Base-by-base conservation (phyloP, 805 yeast genomes). In the Candida railenensis region DNA sequence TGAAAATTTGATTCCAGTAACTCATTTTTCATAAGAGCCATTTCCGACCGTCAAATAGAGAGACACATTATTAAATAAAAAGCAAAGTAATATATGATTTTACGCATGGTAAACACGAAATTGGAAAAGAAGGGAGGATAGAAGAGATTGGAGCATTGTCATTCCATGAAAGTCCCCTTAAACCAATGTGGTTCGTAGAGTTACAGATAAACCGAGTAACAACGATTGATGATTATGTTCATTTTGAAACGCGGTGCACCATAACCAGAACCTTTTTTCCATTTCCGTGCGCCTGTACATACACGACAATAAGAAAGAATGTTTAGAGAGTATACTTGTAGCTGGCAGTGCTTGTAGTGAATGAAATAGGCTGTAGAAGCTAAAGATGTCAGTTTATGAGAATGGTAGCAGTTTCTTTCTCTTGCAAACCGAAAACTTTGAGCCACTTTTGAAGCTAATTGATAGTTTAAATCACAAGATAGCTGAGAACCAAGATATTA, bases 401-500 rank as follows among this genome's bases (percentile, higher is more conserved):
- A 40, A 44, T 28, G 34, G 42, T 8, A 18, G 42, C 12, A 38
- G 45, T 25, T 50, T 48, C 42, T 59, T 55, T 44, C 49, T 55
- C 20, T 55, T 63, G 15, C 60, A 60, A 30, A 63, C 65, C 9
- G 76, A 71, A 44, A 67, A 63, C 47, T 56, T 63, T 40, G 59
- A 61, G 40, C 71, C 72, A 3, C 53, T 70, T 14, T 21, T 56
- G 1, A 59, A 51, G 1, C 46, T 63, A 2, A 50, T 66, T 1
- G 53, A 54, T 12, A 53, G 57, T 22, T 49, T 68, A n/a, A 48
- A 53, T 8, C 3, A 38, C 1, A 56, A 56, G 37, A 52, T 71
- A 4, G 50, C 49, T 16, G 49, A 56, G 40, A 70, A 68, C 50
- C 65, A 60, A 15, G 41, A 22, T 4, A 47, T 53, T 14, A 53